Evolutionary conservation across 108 stramenopile genomes (phyloP).

Genomic region (Pseudonitzschia delicatissima): DNA sequence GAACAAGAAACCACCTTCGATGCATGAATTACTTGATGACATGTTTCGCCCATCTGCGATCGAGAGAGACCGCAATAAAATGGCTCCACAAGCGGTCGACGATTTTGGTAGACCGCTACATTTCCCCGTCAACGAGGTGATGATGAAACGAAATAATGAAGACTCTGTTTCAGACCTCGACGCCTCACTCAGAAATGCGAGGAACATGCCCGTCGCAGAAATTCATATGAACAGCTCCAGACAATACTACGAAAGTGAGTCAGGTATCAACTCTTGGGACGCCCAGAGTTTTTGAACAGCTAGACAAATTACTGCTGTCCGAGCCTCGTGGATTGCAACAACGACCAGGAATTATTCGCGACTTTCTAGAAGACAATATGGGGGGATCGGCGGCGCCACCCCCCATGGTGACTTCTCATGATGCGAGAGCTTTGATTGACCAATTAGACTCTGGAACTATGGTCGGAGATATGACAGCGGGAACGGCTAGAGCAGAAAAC

Average conservation of each 20-base stretch:
- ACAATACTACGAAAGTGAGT: conserved; percentile 13
- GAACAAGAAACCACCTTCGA: not conserved
- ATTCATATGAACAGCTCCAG: conserved; percentile 13
- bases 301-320: not conserved
- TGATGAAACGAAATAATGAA: not conserved
- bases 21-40: not conserved
- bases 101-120: not conserved
- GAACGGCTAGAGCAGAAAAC: conserved; percentile 1
- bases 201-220: conserved; percentile 20
- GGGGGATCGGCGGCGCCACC: not conserved
- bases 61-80: not conserved
- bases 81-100: not conserved
- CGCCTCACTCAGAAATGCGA: conserved; percentile 7
- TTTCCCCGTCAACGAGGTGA: conserved; percentile 27
- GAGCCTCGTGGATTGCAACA: not conserved
- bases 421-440: conserved; percentile 28
- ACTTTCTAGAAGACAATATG: not conserved
- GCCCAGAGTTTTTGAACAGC: conserved; percentile 15
- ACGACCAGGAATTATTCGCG: not conserved
- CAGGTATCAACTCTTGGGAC: conserved; percentile 36
- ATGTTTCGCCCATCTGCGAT: not conserved
- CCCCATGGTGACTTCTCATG: conserved; percentile 6
- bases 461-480: conserved; percentile 14
- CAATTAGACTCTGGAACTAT: conserved; percentile 25
- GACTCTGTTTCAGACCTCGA: conserved; percentile 29